phyloP scores from a whole-genome alignment of 371 early-diverging fungal species.

The Zychaea mexicana region DNA sequence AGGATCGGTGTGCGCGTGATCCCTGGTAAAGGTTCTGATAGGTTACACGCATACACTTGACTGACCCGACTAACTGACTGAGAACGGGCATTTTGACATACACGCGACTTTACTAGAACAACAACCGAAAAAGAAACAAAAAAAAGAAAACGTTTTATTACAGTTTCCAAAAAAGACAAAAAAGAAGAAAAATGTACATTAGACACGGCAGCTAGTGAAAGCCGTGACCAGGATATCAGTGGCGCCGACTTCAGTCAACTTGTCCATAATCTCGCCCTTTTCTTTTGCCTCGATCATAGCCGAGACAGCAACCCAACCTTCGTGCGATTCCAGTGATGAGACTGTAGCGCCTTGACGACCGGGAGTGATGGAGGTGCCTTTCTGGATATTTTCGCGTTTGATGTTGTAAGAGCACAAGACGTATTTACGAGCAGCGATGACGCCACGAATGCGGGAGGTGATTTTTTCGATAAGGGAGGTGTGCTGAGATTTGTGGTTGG shows the following conservation, averaged over 20 bases:
- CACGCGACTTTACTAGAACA: too few species aligned
- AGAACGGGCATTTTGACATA: too few species aligned
- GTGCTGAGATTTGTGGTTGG: slow-evolving; percentile 64
- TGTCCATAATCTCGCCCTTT: slow-evolving; percentile 89
- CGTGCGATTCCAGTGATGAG: slow-evolving; percentile 79
- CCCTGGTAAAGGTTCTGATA: too few species aligned
- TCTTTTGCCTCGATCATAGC: slow-evolving; percentile 84
- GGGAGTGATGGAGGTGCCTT: slow-evolving; percentile 81
- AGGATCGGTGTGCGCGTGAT: too few species aligned
- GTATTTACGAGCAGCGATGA: slow-evolving; percentile 84
- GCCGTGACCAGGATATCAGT: slow-evolving; percentile 87
- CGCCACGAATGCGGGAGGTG: slow-evolving; percentile 85
- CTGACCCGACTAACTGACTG: too few species aligned
- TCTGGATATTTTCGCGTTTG: slow-evolving; percentile 56
- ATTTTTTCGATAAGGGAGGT: slow-evolving; percentile 75
- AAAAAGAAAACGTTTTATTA: too few species aligned
- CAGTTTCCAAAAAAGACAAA: too few species aligned
- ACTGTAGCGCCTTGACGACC: slow-evolving; percentile 94
- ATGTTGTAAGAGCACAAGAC: slow-evolving; percentile 93
- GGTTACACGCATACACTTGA: too few species aligned
- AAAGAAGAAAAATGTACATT: too few species aligned
- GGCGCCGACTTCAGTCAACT: slow-evolving; percentile 88
- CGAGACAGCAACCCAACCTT: slow-evolving; percentile 88
- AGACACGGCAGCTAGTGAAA: slow-evolving; percentile 81
- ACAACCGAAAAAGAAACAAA: too few species aligned